Evolutionary conservation across 371 early-diverging fungal genomes (phyloP).

Genomic region (Circinella minor): DNA sequence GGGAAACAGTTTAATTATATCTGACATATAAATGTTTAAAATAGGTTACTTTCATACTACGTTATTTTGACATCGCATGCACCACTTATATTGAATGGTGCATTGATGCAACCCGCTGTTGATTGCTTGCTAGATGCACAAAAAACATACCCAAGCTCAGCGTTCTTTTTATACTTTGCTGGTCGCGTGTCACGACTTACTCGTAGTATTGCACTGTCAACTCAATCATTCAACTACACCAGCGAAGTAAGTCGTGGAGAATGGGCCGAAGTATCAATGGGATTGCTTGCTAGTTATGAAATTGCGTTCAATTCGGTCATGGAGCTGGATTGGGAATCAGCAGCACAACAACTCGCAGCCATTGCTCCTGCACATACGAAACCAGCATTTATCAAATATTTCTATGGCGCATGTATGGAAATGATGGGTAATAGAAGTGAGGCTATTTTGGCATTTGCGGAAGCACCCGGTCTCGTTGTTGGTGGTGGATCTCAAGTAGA

Average conservation of each 20-base stretch:
- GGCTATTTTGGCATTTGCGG: conserved; percentile 54
- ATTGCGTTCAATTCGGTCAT: conserved; percentile 58
- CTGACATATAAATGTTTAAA: too few species aligned
- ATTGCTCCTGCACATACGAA: conserved; percentile 49
- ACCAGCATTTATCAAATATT: conserved; percentile 49
- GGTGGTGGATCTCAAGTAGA: conserved; percentile 46
- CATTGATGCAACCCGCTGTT: conserved; percentile 45
- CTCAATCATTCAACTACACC: conserved; percentile 46
- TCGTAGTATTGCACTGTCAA: conserved; percentile 33
- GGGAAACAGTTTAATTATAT: neutral
- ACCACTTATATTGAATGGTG: conserved; percentile 27
- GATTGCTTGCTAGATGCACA: conserved; percentile 56
- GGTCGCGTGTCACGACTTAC: conserved; percentile 56
- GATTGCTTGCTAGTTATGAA: conserved; percentile 55
- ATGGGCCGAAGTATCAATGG: conserved; percentile 42
- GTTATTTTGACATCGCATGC: conserved; percentile 28
- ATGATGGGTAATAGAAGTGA: conserved; percentile 53
- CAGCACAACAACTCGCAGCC: conserved; percentile 37
- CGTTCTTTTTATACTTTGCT: conserved; percentile 62
- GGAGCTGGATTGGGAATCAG: conserved; percentile 53
- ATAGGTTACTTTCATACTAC: conserved; percentile 36
- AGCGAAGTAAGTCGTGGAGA: conserved; percentile 43
- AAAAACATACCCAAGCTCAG: conserved; percentile 52
- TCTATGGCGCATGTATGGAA: conserved; percentile 55
- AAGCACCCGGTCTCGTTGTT: conserved; percentile 45